Base-by-base conservation (phyloP, 2,329 filamentous ascomycete genomes). In the Monosporascus sp. region DNA sequence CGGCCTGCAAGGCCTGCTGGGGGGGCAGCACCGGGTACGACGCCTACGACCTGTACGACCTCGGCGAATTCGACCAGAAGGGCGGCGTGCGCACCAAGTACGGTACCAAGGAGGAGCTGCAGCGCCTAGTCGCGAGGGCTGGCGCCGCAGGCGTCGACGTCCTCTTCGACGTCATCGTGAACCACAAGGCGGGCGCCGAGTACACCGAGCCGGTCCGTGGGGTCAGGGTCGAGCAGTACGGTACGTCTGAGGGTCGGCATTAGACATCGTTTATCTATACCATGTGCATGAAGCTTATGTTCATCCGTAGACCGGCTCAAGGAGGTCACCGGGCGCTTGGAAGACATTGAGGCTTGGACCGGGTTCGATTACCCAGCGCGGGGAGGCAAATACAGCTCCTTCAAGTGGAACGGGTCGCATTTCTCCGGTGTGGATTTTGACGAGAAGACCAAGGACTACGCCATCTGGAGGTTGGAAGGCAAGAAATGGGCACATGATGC, bases 61-160 rank as follows among this genome's bases (percentile, higher is more conserved):
- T 87, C 3, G 87, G 87, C 24, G 87, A 90, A 63, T 90, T 89
- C 60, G 79, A 88, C 43, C 85, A 88, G 62, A 89, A 89, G 64
- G 83, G 82, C 18, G 65, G 73, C 0, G 70, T 68, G 5, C 70
- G 73, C 5, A 89, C 86, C 1, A 89, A 89, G 74, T 90, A 85
- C 85, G 87, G 86, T 2, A 72, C 74, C 1, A 82, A 82, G 62
- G 75, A 80, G 47, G 84, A 88, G 52, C 70, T 89, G n/a, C 59
- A 78, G 2, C 70, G 74, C n/a, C 65, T 89, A 47, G 69, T 73
- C 2, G 66, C 73, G 18, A 67, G 71, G 11, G 83, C 83, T 0
- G 72, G 77, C 46, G 70, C 76, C 36, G 58, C 77, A 24, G 80
- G 77, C 0, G 72, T 89, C 8, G 77, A 77, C 0, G 62, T 88